Evolutionary conservation across 768 basidiomycete species (phyloP), one percentile per base, ranked within the genome.

Genomic region (Trametes villosa): DNA sequence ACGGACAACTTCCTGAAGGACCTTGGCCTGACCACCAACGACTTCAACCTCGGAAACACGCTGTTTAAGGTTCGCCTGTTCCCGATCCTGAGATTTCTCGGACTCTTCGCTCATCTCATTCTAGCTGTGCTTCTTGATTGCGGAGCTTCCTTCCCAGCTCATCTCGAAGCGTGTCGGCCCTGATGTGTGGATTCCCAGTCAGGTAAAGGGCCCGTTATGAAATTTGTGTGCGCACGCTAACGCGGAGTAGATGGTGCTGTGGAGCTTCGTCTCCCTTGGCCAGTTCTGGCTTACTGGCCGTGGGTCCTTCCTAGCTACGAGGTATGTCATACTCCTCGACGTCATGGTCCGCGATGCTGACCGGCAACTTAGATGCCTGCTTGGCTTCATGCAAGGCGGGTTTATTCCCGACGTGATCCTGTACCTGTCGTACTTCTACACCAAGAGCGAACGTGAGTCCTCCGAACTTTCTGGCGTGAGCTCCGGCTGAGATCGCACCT

Each of bases 1-100:
- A 81, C 86, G 2, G 87, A 89, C 71, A 88, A 87, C 70, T 83
- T 91, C 65, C 72, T 89, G n/a, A 60, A 74, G 2, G 86, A 89
- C 65, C 77, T 89, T 9, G 69, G 76, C 2, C 74, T 90, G 61
- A 87, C 81, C 20, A 87, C 86, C 0, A 76, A 88, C 65, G 85
- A 86, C 70, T 87, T 81, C 69, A 86, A 88, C 63, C 74, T 86
- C 7, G 86, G 86, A 17, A 87, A 87, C 70, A 83, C 81, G 0
- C 71, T 88, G 0, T 86, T 83, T 71, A 76, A 80, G 22, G 70
- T 84, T 11, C 72, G 78, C 78, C 49, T 30, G 64, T 51, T 9
- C 17, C 36, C 55, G n/a, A 17, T 9, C 17, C 36, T 57, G n/a
- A 17, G 34, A 27, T 33, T 22, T 29, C 17, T 22, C 17, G n/a